Conservation (phyloP, 257 asterid genomes). For the Plantago ovata region DNA sequence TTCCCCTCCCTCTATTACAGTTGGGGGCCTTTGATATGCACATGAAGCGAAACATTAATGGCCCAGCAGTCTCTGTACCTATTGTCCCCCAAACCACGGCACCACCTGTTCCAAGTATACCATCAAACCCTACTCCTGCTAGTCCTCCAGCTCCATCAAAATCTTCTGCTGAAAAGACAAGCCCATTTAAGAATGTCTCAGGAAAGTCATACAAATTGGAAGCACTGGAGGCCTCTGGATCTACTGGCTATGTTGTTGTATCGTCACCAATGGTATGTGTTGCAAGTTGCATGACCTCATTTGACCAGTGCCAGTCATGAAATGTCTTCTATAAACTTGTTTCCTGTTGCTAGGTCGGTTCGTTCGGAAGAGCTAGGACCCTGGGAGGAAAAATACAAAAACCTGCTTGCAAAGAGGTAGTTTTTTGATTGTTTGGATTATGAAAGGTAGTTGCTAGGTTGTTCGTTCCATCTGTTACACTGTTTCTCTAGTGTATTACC, state of each 20-base stretch:
- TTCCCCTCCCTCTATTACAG: conserved; percentile 24
- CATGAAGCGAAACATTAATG: conserved; percentile 55
- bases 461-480: neutral
- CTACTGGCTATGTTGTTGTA: conserved; percentile 54
- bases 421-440: conserved; percentile 4
- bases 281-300: conserved; percentile 15
- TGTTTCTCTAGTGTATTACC: conserved; percentile 6
- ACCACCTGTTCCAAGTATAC: conserved; percentile 49
- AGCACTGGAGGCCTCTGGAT: conserved; percentile 62
- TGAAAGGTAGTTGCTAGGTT: neutral
- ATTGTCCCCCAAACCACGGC: conserved; percentile 37
- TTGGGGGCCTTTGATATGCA: conserved; percentile 76
- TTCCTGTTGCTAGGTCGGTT: conserved; percentile 59
- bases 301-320: neutral
- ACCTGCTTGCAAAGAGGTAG: conserved; percentile 77
- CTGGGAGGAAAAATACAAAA: conserved; percentile 60
- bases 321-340: conserved; percentile 9
- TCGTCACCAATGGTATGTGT: conserved; percentile 62
- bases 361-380: conserved; percentile 59
- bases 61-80: conserved; percentile 41
- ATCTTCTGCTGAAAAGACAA: conserved; percentile 52
- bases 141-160: conserved; percentile 50
- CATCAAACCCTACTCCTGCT: conserved; percentile 39
- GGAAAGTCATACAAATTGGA: conserved; percentile 69
- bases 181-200: conserved; percentile 54